Base-by-base conservation (phyloP, 495 filamentous ascomycete genomes). In the Trichodelitschia bisporula region DNA sequence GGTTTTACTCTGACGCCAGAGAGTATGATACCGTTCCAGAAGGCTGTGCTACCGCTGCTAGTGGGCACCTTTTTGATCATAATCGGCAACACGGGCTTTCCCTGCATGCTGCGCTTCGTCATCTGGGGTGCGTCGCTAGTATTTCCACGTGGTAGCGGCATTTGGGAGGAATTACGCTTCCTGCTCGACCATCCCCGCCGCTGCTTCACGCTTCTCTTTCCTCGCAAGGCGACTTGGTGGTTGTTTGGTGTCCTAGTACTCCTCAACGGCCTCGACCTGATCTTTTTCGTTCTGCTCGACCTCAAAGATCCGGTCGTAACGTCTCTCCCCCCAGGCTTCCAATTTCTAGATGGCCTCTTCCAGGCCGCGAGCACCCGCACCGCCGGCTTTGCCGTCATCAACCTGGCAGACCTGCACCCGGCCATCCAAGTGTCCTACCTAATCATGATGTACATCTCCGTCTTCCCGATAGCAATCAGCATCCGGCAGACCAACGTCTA, bases 361-460 rank as follows among this genome's bases (percentile, higher is more conserved):
- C 80, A 93, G 51, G 82, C 84, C 1, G 62, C 69, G 0, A 69
- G 73, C 9, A 92, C 84, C 0, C 58, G 84, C 38, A 92, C 83
- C 2, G 80, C 84, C 2, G 84, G 84, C 1, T 90, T 90, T 41
- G 57, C 73, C 4, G 72, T 75, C 28, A 62, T 91, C 40, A 74
- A 72, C 36, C 52, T 95, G 15, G 55, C 76, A 4, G 48, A 56
- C 0, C 58, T 95, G 10, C 84, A 93, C 41, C 84, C 84, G 0
- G 84, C 72, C 1, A 79, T 92, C 9, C 84, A 95, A 43, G 76
- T 86, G 3, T 91, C 80, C 12, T 93, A 91, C 55, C 50, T 92
- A 51, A 69, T 95, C 50, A 95, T 95, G 84, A 95, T 95, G 84
- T 95, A 95, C 48, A 95, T 95, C 37, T 91, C 84, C 28, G 77